These are phyloP conservation scores for Penicillium canescens DNA, from an alignment of 495 filamentous ascomycete species.

Conservation along the genomic window DNA sequence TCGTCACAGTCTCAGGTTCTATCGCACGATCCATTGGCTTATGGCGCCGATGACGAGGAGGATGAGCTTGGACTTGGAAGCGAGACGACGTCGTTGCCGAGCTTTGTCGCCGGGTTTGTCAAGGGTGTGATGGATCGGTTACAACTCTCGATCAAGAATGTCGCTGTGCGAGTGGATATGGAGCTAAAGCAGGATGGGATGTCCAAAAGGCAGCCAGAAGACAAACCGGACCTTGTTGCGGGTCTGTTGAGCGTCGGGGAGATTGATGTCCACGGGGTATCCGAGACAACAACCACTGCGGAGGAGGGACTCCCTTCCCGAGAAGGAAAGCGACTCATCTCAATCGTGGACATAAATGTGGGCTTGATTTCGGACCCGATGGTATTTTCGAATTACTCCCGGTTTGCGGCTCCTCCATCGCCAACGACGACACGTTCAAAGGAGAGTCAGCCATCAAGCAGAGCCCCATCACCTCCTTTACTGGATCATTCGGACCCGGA, in stretches of 20 bases:
- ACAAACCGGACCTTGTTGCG: conserved; percentile 53
- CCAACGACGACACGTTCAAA: conserved; percentile 56
- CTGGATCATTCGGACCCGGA: conserved; percentile 28
- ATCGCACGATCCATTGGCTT: conserved; percentile 42
- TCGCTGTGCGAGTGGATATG: conserved; percentile 64
- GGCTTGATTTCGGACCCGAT: conserved; percentile 71
- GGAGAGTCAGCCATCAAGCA: conserved; percentile 32
- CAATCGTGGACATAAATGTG: conserved; percentile 60
- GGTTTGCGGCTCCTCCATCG: conserved; percentile 61
- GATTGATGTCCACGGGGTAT: conserved; percentile 67
- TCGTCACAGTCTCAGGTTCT: conserved; percentile 58
- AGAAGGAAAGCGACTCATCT: conserved; percentile 66
- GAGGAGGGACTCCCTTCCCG: conserved; percentile 30
- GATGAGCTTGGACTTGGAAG: conserved; percentile 70
- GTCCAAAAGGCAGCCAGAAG: conserved; percentile 39
- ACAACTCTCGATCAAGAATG: conserved; percentile 67
- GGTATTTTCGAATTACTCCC: conserved; percentile 66
- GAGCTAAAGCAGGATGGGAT: conserved; percentile 48
- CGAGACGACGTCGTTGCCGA: conserved; percentile 71
- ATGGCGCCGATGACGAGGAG: conserved; percentile 59
- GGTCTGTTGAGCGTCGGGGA: conserved; percentile 65
- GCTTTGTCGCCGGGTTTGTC: conserved; percentile 78
- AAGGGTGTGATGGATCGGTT: conserved; percentile 81
- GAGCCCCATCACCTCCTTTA: conserved; percentile 30
- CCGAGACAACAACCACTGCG: conserved; percentile 29